Percentiles rank a stretch among this genome's conserved stretches.
Conservation (phyloP, 106 monocot genomes). For the Hemerocallis citrina region DNA sequence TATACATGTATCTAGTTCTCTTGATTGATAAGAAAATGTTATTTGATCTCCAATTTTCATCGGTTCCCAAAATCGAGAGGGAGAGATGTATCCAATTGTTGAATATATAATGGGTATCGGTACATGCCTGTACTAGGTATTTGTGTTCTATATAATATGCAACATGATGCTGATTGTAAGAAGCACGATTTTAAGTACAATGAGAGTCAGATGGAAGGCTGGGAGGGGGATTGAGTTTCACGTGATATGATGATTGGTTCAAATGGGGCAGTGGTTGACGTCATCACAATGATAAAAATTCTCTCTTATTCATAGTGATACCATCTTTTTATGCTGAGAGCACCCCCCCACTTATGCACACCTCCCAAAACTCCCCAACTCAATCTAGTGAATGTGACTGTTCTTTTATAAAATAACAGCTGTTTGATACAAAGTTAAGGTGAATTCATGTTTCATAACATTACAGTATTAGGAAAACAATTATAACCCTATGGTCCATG, state of each 20-base stretch:
- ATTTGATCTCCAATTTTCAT: too few species aligned
- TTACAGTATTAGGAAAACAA: too few species aligned
- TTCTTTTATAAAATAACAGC: background rate
- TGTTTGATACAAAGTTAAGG: background rate
- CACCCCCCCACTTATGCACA: conserved; percentile 7
- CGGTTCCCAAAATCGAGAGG: too few species aligned
- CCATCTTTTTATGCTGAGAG: conserved; percentile 4
- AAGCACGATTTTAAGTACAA: too few species aligned
- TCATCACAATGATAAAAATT: background rate
- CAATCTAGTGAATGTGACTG: background rate
- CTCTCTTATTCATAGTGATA: conserved; percentile 1
- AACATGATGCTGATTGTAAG: background rate
- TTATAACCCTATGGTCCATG: too few species aligned
- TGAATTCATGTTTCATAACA: background rate
- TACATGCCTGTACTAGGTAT: too few species aligned
- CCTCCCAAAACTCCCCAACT: conserved; percentile 1
- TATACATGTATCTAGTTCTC: too few species aligned
- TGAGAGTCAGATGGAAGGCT: too few species aligned
- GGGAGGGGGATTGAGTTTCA: background rate
- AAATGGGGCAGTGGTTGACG: background rate
- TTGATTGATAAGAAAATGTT: too few species aligned
- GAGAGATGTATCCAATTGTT: too few species aligned
- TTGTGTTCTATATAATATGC: background rate
- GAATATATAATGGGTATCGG: too few species aligned
- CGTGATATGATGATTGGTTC: background rate